Evolutionary conservation across 768 basidiomycete species (phyloP), one percentile per base, ranked within the genome.

Genomic region (Psilocybe subaeruginosa): DNA sequence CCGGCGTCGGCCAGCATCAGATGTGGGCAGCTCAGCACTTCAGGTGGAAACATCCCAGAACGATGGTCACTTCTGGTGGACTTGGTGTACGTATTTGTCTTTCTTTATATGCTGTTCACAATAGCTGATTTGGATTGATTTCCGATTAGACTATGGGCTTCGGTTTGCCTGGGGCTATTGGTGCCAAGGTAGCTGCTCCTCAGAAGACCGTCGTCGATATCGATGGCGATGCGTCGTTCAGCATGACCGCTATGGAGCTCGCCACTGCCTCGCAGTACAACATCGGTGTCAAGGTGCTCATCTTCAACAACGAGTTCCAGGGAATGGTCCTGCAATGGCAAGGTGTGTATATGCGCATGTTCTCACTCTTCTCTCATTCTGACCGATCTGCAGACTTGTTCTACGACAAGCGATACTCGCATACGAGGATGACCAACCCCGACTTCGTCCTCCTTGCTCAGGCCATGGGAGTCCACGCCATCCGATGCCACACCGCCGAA

Each of bases 271-370:
- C 92, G 27, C 93, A 96, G 71, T 95, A 85, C 78, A 76, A 85
- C 70, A 97, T 99, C 64, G 97, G 97, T 60, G 94, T 98, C 71
- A 99, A 99, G 78, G 91, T 95, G 43, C 80, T 97, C 66, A 77
- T 97, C 23, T 76, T 98, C 69, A 97, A 97, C 82, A 98, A 97
- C 76, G 94, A 96, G 71, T 97, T 95, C 84, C 96, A 97, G 75
- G 97, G 97, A 57, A 99, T 99, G 97, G 97, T 99, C 11, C 79
- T 93, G 33, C 97, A 99, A 80, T 99, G 97, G 97, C 97, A 99
- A 83, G 93, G 93, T 94, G 60, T 53, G 82, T 71, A 48, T 56
- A 53, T 60, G 17, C 56, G 54, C 56, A 55, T 67, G 17, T 60
- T 52, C 57, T 56, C 47, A 48, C 56, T 17, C 27, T 50, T 49